Evolutionary conservation across 257 asterid species (phyloP), one percentile per base, ranked within the genome.

Genomic region (Nyctanthes arbortristis): DNA sequence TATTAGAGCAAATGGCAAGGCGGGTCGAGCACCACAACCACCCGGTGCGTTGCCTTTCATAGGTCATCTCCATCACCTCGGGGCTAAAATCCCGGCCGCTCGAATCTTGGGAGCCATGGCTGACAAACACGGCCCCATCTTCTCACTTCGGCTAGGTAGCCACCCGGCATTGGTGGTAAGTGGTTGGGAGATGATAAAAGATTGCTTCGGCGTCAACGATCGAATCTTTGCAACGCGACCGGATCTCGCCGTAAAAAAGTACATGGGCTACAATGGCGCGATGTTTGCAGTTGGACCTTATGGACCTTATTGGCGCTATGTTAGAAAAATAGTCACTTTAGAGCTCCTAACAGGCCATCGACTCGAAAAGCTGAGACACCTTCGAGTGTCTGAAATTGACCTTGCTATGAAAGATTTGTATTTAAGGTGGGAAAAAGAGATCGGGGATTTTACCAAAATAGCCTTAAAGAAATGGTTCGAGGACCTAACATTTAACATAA

Each of bases 171-270:
- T 89, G 18, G 91, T 89, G 5, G 81, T 86, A 52, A 89, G 91
- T 80, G 56, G 37, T 22, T 65, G 77, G 79, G 87, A 84, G 60
- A 39, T 45, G 24, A 70, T 79, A 1, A 80, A 78, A 54, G 85
- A 83, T 3, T 89, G 91, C 78, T 84, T 84, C 82, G 76, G 89
- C 63, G 65, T 77, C 16, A 89, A 86, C 52, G 96, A 88, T 67
- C 59, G 56, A 35, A 49, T 45, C 16, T 86, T 88, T 20, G 82
- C 83, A 29, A 20, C 72, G 9, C 83, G 91, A 35, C 93, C 93
- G 0, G 34, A 12, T 40, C 27, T 73, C 75, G 79, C 87, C 5
- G 13, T 74, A 0, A 80, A 69, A 0, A 77, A 78, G 57, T 76
- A 73, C 73, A 24, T 86, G 1, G 88, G 84, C 11, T 81, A 86